Percentiles rank a stretch among this genome's conserved stretches.
Evolutionary conservation across 2,329 filamentous ascomycete species (phyloP).

Genomic region (Colletotrichum gigasporum): DNA sequence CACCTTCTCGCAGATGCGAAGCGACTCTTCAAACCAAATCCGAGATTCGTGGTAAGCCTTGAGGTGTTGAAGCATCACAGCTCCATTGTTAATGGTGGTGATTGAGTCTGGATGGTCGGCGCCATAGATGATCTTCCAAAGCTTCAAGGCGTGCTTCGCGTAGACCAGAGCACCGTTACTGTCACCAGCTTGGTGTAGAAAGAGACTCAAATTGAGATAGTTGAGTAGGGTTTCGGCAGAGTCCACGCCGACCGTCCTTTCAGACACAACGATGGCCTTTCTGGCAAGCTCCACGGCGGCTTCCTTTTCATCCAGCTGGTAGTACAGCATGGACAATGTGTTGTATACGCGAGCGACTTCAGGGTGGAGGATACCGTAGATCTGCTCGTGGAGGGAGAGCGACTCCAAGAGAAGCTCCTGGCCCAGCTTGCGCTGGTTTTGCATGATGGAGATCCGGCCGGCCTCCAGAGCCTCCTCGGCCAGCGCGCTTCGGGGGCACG

Average conservation of each 20-base stretch:
- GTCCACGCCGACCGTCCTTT: constrained; percentile 93
- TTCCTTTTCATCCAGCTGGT: constrained; percentile 97
- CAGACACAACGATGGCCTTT: constrained; percentile 95
- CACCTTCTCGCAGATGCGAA: constrained; percentile 87
- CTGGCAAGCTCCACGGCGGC: constrained; percentile 93
- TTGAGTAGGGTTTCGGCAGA: constrained; percentile 92
- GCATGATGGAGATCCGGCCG: constrained; percentile 93
- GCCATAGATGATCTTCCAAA: constrained; percentile 98
- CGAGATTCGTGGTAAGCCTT: constrained; percentile 96
- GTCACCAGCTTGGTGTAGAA: constrained; percentile 91
- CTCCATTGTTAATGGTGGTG: constrained; percentile 98
- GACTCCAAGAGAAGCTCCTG: constrained; percentile 97
- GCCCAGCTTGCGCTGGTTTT: constrained; percentile 94
- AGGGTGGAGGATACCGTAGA: constrained; percentile 96
- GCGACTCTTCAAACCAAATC: constrained; percentile 94
- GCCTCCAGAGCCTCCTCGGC: constrained; percentile 97
- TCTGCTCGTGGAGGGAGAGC: constrained; percentile 95
- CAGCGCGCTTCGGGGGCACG: constrained; percentile 86
- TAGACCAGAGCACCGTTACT: constrained; percentile 88
- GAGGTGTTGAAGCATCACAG: constrained; percentile 96
- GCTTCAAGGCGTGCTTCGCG: constrained; percentile 88
- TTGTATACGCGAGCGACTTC: constrained; percentile 97
- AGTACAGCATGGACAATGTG: constrained; percentile 94
- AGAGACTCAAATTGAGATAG: constrained; percentile 94
- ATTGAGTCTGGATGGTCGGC: constrained; percentile 95